These are phyloP conservation scores for Alliaria petiolata DNA, from an alignment of 345 rosid species.

Conservation along the genomic window DNA sequence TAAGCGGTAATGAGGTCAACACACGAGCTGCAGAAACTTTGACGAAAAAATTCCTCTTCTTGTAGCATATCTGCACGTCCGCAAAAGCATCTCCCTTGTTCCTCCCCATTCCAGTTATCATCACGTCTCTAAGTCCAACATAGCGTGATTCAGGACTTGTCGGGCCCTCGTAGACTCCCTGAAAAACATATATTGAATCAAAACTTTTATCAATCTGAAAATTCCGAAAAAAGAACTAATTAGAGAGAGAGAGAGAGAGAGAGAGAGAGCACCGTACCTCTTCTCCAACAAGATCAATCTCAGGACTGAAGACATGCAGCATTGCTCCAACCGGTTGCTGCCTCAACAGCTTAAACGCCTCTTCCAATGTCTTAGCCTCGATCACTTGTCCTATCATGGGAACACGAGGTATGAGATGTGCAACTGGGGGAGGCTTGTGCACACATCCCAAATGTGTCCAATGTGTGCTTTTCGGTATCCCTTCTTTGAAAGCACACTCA, in stretches of 20 bases:
- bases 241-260: not conserved
- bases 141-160: not conserved
- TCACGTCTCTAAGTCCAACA: constrained; percentile 20
- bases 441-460: constrained; percentile 21
- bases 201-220: not conserved
- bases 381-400: constrained; percentile 17
- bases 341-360: not conserved
- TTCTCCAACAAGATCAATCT: constrained; percentile 8
- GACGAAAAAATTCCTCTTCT: not conserved
- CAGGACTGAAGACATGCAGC: constrained; percentile 21
- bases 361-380: not conserved
- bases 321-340: constrained; percentile 11
- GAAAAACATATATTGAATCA: not conserved
- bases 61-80: constrained; percentile 12
- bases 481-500: not conserved
- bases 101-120: not conserved
- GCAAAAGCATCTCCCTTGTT: not conserved
- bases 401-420: not conserved
- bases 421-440: not conserved
- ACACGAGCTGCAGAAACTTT: not conserved
- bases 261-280: not conserved
- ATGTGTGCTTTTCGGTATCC: not conserved
- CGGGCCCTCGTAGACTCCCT: constrained; percentile 10
- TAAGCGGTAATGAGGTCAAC: not conserved
- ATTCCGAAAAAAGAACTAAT: not conserved